Evolutionary conservation across 1,284 basidiomycete genomes (phyloP).

Genomic region (Fomitiporia mediterranea): DNA sequence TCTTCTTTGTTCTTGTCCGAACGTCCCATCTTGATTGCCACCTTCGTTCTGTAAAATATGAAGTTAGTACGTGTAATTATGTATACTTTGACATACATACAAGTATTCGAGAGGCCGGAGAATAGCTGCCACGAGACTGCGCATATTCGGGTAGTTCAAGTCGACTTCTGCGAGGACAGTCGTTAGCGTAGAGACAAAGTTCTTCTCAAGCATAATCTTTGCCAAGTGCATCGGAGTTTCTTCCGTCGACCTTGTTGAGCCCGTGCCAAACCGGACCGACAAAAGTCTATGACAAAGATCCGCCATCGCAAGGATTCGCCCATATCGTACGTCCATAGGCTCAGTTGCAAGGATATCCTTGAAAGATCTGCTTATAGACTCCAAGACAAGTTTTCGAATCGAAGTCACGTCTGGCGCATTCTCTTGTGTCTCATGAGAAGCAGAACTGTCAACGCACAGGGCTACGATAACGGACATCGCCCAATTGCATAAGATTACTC

Average conservation of each 20-base stretch:
- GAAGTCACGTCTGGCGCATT: conserved; percentile 73
- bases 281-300: conserved; percentile 89
- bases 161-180: conserved; percentile 90
- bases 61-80: conserved; percentile 11
- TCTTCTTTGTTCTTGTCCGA: conserved; percentile 67
- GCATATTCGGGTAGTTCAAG: conserved; percentile 92
- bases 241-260: conserved; percentile 61
- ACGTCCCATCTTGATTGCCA: conserved; percentile 96
- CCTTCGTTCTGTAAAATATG: conserved; percentile 64
- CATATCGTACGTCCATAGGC: conserved; percentile 77
- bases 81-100: conserved; percentile 41
- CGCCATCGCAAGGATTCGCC: conserved; percentile 81
- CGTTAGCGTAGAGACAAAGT: conserved; percentile 88
- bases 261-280: conserved; percentile 65
- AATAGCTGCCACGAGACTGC: conserved; percentile 79
- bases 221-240: conserved; percentile 89
- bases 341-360: conserved; percentile 74
- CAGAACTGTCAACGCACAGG: conserved; percentile 80
- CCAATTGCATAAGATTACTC: conserved; percentile 76
- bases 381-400: conserved; percentile 87
- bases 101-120: conserved; percentile 88
- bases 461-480: conserved; percentile 90
- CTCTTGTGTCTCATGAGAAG: conserved; percentile 69
- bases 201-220: conserved; percentile 98
- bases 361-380: conserved; percentile 82